Evolutionary conservation across 2,329 filamentous ascomycete species (phyloP).

Genomic region (Diplocarpon rosae): DNA sequence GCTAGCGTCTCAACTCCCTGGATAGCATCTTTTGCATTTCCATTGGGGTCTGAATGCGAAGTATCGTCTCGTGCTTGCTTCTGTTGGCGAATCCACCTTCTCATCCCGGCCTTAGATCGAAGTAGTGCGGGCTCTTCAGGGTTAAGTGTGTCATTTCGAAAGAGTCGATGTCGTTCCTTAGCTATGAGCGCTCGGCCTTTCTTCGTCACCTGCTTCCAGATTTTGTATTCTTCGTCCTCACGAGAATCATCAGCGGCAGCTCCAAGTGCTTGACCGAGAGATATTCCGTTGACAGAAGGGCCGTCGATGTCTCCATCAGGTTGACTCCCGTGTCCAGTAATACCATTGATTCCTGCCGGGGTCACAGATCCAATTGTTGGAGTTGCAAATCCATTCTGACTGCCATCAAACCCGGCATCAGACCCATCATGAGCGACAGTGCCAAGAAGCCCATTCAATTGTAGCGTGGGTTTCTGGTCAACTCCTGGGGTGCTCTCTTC

Average conservation of each 20-base stretch:
- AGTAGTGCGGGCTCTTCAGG: conserved; percentile 78
- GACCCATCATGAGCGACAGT: conserved; percentile 58
- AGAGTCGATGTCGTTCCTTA: conserved; percentile 75
- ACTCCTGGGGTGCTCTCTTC: conserved; percentile 69
- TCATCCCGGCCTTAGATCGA: conserved; percentile 78
- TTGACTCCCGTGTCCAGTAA: conserved; percentile 59
- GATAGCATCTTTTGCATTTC: conserved; percentile 34
- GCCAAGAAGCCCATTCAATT: conserved; percentile 52
- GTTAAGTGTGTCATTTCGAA: conserved; percentile 76
- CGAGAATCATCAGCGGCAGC: conserved; percentile 64
- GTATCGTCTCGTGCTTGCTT: conserved; percentile 49
- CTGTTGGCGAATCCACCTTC: conserved; percentile 71
- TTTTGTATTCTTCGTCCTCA: conserved; percentile 90
- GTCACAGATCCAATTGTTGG: conserved; percentile 68
- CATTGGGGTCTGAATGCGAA: conserved; percentile 34
- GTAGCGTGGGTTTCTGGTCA: conserved; percentile 63
- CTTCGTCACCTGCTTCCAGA: conserved; percentile 98
- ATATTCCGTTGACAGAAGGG: conserved; percentile 55
- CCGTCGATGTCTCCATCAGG: conserved; percentile 75
- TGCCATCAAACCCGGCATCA: conserved; percentile 62
- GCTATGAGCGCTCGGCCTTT: conserved; percentile 82
- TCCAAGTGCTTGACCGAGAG: conserved; percentile 50
- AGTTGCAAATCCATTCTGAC: conserved; percentile 73
- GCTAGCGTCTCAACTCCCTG: conserved; percentile 66
- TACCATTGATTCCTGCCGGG: conserved; percentile 59